These are phyloP conservation scores for Pyrenophora seminiperda DNA, from an alignment of 2,329 filamentous ascomycete species.

Conservation along the genomic window DNA sequence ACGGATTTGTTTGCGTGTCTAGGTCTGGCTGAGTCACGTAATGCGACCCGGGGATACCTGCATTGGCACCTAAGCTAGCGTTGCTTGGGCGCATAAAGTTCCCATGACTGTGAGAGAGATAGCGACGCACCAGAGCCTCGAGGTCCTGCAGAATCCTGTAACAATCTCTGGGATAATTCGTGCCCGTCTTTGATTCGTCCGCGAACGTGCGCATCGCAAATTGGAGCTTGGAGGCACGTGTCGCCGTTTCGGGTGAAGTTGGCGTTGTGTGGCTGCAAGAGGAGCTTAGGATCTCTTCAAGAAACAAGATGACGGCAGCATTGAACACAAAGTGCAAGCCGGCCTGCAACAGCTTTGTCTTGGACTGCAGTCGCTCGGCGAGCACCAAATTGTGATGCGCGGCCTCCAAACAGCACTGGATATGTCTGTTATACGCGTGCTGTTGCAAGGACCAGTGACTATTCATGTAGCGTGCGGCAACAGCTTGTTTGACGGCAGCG, in stretches of 20 bases:
- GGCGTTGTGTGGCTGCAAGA: background rate
- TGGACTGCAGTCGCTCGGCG: slow-evolving; percentile 18
- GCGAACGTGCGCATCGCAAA: slow-evolving; percentile 33
- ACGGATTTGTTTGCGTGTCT: slow-evolving; percentile 1
- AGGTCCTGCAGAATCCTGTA: slow-evolving; percentile 31
- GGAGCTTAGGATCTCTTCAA: slow-evolving; percentile 25
- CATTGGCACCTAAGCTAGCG: background rate
- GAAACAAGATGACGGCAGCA: slow-evolving; percentile 32
- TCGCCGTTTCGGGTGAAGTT: background rate
- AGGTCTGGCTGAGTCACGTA: background rate
- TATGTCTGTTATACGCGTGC: slow-evolving; percentile 17
- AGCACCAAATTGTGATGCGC: slow-evolving; percentile 28
- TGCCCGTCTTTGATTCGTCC: slow-evolving; percentile 30
- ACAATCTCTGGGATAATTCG: slow-evolving; percentile 33
- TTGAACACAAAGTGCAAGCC: slow-evolving; percentile 38
- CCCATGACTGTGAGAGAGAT: slow-evolving; percentile 13
- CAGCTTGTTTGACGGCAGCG: slow-evolving; percentile 29
- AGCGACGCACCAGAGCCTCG: slow-evolving; percentile 27
- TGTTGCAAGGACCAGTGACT: slow-evolving; percentile 16
- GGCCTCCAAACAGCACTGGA: slow-evolving; percentile 24
- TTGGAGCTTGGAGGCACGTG: slow-evolving; percentile 17
- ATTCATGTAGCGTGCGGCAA: slow-evolving; percentile 25
- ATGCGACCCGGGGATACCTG: background rate
- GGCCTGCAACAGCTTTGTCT: slow-evolving; percentile 27
- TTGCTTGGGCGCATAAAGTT: slow-evolving; percentile 1